phyloP scores from a whole-genome alignment of 1,284 basidiomycete species.

The Sphaerobolus stellatus region DNA sequence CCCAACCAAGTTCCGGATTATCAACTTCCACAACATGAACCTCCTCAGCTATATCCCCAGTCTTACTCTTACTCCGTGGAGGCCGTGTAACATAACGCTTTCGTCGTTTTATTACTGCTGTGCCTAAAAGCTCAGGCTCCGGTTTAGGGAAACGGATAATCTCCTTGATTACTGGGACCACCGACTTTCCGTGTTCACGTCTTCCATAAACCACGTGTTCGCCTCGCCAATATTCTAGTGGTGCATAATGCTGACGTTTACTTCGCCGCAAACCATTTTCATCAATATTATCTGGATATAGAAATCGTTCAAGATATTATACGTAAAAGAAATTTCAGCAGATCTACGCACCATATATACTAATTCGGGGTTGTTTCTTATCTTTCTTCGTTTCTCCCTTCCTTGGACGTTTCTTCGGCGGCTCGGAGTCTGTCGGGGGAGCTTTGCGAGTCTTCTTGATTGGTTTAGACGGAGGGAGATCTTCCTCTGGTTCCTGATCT shows the following conservation, averaged over 20 bases:
- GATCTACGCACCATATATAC: conserved; percentile 6
- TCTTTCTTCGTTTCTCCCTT: neutral
- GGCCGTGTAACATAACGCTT: conserved; percentile 40
- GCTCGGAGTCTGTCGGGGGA: neutral
- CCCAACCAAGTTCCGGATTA: conserved; percentile 84
- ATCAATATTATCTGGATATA: conserved; percentile 15
- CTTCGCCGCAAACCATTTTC: conserved; percentile 72
- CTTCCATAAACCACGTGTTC: conserved; percentile 85
- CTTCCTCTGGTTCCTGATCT: conserved; percentile 37
- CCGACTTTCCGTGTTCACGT: conserved; percentile 49
- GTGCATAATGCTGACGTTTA: conserved; percentile 67
- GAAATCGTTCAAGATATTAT: no score
- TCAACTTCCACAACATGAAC: conserved; percentile 28
- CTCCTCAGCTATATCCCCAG: conserved; percentile 23
- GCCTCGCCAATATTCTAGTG: conserved; percentile 91
- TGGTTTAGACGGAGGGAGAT: conserved; percentile 18
- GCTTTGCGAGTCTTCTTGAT: conserved; percentile 14
- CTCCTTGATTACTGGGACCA: conserved; percentile 80
- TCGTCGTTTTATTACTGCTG: conserved; percentile 32
- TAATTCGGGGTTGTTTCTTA: conserved; percentile 1
- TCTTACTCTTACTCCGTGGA: conserved; percentile 39
- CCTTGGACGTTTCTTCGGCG: neutral
- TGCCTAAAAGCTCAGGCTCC: conserved; percentile 53
- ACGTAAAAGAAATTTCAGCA: no score
- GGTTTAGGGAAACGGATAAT: conserved; percentile 80